Evolutionary conservation across 2,329 filamentous ascomycete genomes (phyloP).

Genomic region (Diaporthe sp.): DNA sequence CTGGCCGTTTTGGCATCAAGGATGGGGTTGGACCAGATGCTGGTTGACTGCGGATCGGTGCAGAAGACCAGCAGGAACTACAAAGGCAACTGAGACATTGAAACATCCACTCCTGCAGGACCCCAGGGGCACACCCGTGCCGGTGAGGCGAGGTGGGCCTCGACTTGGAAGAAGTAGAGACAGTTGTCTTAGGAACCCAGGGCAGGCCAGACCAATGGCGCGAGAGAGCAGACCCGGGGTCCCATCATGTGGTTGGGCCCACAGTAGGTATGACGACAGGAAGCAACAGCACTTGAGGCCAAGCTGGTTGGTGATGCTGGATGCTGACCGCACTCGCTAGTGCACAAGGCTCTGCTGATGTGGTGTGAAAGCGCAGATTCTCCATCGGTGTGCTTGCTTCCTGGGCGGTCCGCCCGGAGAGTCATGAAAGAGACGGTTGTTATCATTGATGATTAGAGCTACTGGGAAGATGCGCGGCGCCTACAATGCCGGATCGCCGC

Average conservation of each 20-base stretch:
- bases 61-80: constrained; percentile 25
- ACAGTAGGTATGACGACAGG: constrained; percentile 19
- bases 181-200: constrained; percentile 8
- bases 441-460: constrained; percentile 28
- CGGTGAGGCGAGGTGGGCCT: constrained; percentile 21
- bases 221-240: constrained; percentile 8
- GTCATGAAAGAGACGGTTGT: constrained; percentile 7
- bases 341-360: neutral
- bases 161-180: constrained; percentile 23
- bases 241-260: constrained; percentile 11
- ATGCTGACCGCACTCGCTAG: neutral
- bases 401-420: neutral
- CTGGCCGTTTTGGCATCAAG: constrained; percentile 5
- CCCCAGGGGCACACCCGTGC: constrained; percentile 12
- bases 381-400: neutral
- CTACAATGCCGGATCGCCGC: constrained; percentile 21
- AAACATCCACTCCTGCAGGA: constrained; percentile 31
- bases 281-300: constrained; percentile 1
- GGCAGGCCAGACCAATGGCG: constrained; percentile 1
- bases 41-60: constrained; percentile 16
- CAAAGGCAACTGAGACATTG: constrained; percentile 30
- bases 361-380: neutral
- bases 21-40: neutral
- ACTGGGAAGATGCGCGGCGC: constrained; percentile 26
- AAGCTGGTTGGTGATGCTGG: neutral